phyloP scores from a whole-genome alignment of 2,329 filamentous ascomycete genomes.

The Fusarium sp. region DNA sequence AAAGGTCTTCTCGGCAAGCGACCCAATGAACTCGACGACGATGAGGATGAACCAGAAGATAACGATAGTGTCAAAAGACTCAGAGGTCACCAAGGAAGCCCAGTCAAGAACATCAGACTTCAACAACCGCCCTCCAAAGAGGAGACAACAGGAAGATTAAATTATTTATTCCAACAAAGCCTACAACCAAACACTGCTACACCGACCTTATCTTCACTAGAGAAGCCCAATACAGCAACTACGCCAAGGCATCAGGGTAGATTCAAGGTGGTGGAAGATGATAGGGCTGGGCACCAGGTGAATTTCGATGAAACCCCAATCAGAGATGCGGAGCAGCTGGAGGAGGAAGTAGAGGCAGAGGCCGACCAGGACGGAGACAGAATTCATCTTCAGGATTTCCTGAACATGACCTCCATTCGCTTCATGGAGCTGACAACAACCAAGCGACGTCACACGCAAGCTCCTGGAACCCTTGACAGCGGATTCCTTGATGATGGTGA shows the following conservation, averaged over 20 bases:
- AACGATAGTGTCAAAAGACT: conserved; percentile 72
- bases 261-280: conserved; percentile 62
- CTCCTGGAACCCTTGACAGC: conserved; percentile 59
- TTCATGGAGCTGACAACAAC: conserved; percentile 99
- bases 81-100: conserved; percentile 75
- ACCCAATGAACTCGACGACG: conserved; percentile 72
- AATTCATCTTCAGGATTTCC: conserved; percentile 89
- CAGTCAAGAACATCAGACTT: conserved; percentile 77
- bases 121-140: conserved; percentile 73
- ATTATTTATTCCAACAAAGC: conserved; percentile 58
- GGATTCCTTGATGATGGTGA: conserved; percentile 51
- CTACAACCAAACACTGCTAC: conserved; percentile 57
- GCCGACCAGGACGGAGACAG: conserved; percentile 62
- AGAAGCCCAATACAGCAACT: conserved; percentile 52
- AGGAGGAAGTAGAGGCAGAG: conserved; percentile 58
- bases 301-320: conserved; percentile 53
- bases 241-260: conserved; percentile 66
- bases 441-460: conserved; percentile 86
- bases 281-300: conserved; percentile 55
- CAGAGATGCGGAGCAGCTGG: conserved; percentile 52
- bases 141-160: conserved; percentile 69
- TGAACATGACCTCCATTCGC: conserved; percentile 93
- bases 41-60: conserved; percentile 65
- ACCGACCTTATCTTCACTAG: conserved; percentile 56
- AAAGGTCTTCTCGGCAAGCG: conserved; percentile 78